Evolutionary conservation across 75 land plant genomes (phyloP).

Genomic region (Pinus taeda): DNA sequence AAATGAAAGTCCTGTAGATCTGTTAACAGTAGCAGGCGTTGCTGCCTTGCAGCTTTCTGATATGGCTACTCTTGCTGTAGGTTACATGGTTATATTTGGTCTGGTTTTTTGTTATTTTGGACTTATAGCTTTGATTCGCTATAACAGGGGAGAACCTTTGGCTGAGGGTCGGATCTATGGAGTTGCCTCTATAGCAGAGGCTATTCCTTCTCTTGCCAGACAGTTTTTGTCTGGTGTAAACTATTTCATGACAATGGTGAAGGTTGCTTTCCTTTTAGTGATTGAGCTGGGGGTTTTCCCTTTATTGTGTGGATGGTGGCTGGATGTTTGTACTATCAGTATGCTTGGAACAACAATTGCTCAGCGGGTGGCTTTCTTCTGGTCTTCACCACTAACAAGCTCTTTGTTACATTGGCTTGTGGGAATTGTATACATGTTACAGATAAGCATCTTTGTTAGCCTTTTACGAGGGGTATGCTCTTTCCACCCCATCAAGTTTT

Average conservation of each 20-base stretch:
- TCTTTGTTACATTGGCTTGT: slow-evolving; percentile 91
- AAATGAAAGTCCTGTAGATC: slow-evolving; percentile 14
- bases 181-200: slow-evolving; percentile 66
- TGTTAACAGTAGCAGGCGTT: slow-evolving; percentile 31
- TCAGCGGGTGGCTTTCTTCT: slow-evolving; percentile 80
- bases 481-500: no score
- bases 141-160: neutral
- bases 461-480: slow-evolving; percentile 83
- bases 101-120: slow-evolving; percentile 65
- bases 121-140: slow-evolving; percentile 15
- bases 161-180: slow-evolving; percentile 73
- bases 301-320: slow-evolving; percentile 98
- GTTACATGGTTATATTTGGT: slow-evolving; percentile 73
- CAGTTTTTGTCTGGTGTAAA: slow-evolving; percentile 78
- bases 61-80: slow-evolving; percentile 86
- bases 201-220: slow-evolving; percentile 72
- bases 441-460: slow-evolving; percentile 95
- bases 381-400: slow-evolving; percentile 81
- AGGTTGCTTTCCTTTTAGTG: slow-evolving; percentile 87
- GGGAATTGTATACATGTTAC: slow-evolving; percentile 95
- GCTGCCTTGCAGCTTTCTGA: slow-evolving; percentile 74
- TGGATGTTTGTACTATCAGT: slow-evolving; percentile 88
- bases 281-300: slow-evolving; percentile 98
- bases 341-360: slow-evolving; percentile 73
- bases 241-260: slow-evolving; percentile 87